Evolutionary conservation across 305 asterid genomes (phyloP), one percentile per base, ranked within the genome.

Genomic region (Fraxinus angustifolia): DNA sequence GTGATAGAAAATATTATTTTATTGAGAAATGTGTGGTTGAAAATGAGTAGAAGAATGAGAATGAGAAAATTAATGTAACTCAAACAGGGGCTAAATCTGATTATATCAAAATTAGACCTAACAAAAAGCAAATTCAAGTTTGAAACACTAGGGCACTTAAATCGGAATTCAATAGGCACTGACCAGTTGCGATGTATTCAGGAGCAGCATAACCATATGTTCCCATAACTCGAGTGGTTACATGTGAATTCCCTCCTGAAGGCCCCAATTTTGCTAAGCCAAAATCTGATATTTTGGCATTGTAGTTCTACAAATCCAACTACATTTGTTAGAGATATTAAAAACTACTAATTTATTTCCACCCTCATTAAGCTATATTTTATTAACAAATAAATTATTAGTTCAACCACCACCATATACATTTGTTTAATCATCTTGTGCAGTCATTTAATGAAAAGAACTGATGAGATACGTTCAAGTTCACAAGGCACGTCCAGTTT

Each of bases 161-260:
- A 33, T 60, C 8, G 77, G 42, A 26, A 56, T 75, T 6, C 7
- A 79, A 34, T 62, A 73, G 58, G 73, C 78, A 60, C 86, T 82
- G 81, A 95, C 98, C 99, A 35, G 99, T 94, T 48, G 97, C 94
- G 50, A 96, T 67, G 83, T 96, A 96, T 83, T 96, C 99, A 38
- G 99, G 98, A 33, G 99, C 99, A 84, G 97, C 97, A 87, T 94
- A 94, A 80, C 99, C 99, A n/a, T 76, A 38, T 6, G 99, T 96
- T 28, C 99, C 99, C 98, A 94, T 94, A 76, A 96, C 86, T 38
- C 95, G 91, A 56, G 99, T 96, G 48, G 99, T 92, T 30, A 95
- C 98, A 73, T 95, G 99, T 77, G 97, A 87, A 50, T 88, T 68
- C 78, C 91, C 97, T 38, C 86, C 97, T 0, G 97, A 83, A 4